Conservation (phyloP, 1,284 basidiomycete species). For the Singerocomus inundabilis region DNA sequence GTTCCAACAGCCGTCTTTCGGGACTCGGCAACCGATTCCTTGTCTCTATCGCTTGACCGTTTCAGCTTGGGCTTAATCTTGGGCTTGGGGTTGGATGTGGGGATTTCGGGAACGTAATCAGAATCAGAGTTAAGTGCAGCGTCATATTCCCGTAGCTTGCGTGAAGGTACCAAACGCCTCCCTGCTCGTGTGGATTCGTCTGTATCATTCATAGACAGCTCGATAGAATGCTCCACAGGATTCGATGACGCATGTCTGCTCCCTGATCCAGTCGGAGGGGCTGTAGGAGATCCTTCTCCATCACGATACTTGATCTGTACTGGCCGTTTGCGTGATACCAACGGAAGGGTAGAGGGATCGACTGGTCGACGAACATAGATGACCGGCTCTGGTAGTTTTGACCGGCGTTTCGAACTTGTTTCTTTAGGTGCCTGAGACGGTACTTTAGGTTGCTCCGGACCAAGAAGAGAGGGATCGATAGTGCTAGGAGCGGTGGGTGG, state of each 20-base stretch:
- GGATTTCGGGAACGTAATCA: slow-evolving; percentile 13
- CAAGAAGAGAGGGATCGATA: slow-evolving; percentile 33
- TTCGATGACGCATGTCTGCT: slow-evolving; percentile 1
- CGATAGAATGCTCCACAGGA: not conserved
- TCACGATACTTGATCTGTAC: slow-evolving; percentile 35
- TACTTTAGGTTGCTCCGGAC: slow-evolving; percentile 8
- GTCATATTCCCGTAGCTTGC: slow-evolving; percentile 15
- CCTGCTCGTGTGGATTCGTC: slow-evolving; percentile 1
- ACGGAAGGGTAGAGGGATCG: slow-evolving; percentile 21
- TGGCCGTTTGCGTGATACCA: slow-evolving; percentile 23
- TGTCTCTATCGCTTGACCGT: not conserved
- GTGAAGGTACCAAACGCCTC: slow-evolving; percentile 16
- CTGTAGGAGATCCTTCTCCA: not conserved
- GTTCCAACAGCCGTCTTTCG: not conserved
- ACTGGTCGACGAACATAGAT: slow-evolving; percentile 32
- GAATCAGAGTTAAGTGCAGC: slow-evolving; percentile 14
- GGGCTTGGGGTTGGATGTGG: not conserved
- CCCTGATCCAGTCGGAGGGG: slow-evolving; percentile 1
- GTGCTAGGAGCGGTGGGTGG: slow-evolving; percentile 13
- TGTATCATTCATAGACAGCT: not conserved
- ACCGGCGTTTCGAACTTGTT: slow-evolving; percentile 4
- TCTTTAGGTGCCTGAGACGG: not conserved
- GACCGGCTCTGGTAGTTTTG: slow-evolving; percentile 26
- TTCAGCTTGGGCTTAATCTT: slow-evolving; percentile 12
- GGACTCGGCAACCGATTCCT: not conserved